Base-by-base conservation (phyloP, 169 alveolate genomes). In the Cyclospora cayetanensis region DNA sequence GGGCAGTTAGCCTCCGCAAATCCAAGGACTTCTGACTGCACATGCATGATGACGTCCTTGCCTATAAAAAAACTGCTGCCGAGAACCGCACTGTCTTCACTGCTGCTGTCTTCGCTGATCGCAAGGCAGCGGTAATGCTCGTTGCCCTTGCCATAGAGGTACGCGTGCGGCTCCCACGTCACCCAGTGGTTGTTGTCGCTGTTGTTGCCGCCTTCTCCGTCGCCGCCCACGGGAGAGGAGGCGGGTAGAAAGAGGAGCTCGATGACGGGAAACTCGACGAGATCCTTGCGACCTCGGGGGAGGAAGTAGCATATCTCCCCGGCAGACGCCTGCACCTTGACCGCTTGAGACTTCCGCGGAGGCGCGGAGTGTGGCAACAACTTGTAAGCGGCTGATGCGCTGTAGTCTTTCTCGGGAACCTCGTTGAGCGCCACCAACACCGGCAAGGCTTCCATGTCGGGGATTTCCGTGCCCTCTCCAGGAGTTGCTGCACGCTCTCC, bases 261-360 rank as follows among this genome's bases (percentile, higher is more conserved):
- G 15, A 90, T 77, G 29, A 29, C 55, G n/a, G 93, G 93, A 41
- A 90, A 90, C 52, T 76, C 53, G 18, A n/a, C 15, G 34, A 90
- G 66, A 55, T 90, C 93, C 53, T 70, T 39, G 1, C 86, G 76
- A 4, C 93, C 93, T 41, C 65, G 39, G 11, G 93, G 93, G 70
- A 90, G 27, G 82, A 72, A 90, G 88, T 39, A 90, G 60, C 93
- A 90, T 29, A 70, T 18, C 29, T 66, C 83, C 22, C 85, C 90
- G 7, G 50, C 76, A 25, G 82, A 22, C 70, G 55, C 37, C 34
- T 74, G 70, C 53, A 90, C 90, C 60, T 70, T 70, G 18, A 87
- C 87, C 43, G 83, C 90, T 43, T 90, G 90, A 37, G 82, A 41
- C 70, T 90, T 91, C 50, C 93, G 91, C 20, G 93, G 93, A 7